Evolutionary conservation across 164 flowering plant species (phyloP).

Genomic region (Tetrastigma voinierianum): DNA sequence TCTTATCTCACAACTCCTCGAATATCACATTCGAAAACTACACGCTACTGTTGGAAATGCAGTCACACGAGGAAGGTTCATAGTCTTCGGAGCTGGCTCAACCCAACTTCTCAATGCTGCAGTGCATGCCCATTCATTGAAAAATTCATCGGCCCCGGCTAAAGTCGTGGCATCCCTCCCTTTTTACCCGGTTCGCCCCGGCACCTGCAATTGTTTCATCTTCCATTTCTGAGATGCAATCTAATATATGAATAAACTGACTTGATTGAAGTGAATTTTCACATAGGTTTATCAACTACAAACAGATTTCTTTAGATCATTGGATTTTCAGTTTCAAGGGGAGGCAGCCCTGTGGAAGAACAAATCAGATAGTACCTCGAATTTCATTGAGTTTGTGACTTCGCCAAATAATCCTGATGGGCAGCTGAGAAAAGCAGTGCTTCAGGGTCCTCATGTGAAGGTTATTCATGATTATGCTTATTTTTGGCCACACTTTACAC

Average conservation of each 20-base stretch:
- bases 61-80: slow-evolving; percentile 41
- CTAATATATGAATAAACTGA: not conserved
- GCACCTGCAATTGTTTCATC: not conserved
- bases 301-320: slow-evolving; percentile 36
- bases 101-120: slow-evolving; percentile 74
- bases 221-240: too few relatives aligned
- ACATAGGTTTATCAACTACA: slow-evolving; percentile 38
- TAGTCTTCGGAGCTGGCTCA: slow-evolving; percentile 70
- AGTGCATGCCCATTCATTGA: slow-evolving; percentile 48
- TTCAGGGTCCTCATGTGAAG: slow-evolving; percentile 37
- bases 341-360: slow-evolving; percentile 43
- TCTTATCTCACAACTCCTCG: slow-evolving; percentile 34
- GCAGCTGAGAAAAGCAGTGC: slow-evolving; percentile 31
- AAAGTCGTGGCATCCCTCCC: slow-evolving; percentile 60
- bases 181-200: slow-evolving; percentile 43
- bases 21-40: slow-evolving; percentile 35
- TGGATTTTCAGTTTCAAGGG: slow-evolving; percentile 39
- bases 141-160: slow-evolving; percentile 30
- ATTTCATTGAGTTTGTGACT: slow-evolving; percentile 65
- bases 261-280: not conserved
- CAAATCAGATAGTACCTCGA: slow-evolving; percentile 13
- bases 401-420: slow-evolving; percentile 89
- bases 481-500: slow-evolving; percentile 78
- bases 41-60: slow-evolving; percentile 65
- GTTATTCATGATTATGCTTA: slow-evolving; percentile 63